These are phyloP conservation scores for Macadamia tetraphylla DNA, from an alignment of 164 flowering plant species.

Conservation along the genomic window DNA sequence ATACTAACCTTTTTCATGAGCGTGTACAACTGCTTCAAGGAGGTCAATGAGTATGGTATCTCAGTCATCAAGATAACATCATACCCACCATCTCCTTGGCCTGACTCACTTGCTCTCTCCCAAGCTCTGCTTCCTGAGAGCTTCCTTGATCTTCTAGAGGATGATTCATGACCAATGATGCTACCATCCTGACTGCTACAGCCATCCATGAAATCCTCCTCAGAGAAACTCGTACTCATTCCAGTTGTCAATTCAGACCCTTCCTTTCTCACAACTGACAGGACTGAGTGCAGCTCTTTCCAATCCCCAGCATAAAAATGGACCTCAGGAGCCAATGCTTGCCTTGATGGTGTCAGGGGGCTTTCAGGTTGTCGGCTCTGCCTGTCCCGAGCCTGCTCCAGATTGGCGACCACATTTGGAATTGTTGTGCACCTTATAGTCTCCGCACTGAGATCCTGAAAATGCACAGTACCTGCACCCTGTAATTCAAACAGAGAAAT, in stretches of 20 bases:
- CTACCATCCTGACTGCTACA: conserved; percentile 90
- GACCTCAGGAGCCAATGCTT: conserved; percentile 52
- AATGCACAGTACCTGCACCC: too few species aligned
- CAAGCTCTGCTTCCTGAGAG: conserved; percentile 91
- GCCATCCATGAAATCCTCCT: conserved; percentile 85
- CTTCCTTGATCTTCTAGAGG: conserved; percentile 76
- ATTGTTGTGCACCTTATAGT: too few species aligned
- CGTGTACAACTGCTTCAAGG: conserved; percentile 65
- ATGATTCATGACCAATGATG: conserved; percentile 50
- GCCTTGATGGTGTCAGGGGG: conserved; percentile 35
- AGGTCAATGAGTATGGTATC: conserved; percentile 58
- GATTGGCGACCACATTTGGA: too few species aligned
- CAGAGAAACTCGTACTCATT: conserved; percentile 69
- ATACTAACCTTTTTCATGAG: conserved; percentile 74
- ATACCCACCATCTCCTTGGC: conserved; percentile 69
- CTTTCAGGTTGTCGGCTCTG: too few species aligned
- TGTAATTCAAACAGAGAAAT: too few species aligned
- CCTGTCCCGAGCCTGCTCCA: too few species aligned
- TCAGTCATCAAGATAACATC: conserved; percentile 84
- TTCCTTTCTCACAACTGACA: conserved; percentile 59
- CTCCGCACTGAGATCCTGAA: too few species aligned
- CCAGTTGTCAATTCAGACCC: conserved; percentile 42
- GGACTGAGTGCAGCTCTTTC: conserved; percentile 77
- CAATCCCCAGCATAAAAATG: conserved; percentile 90
- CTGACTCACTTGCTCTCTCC: conserved; percentile 75